A percentile compares a stretch with the other conserved stretches of the same genome.
Evolutionary conservation across 257 asterid genomes (phyloP).

Genomic region (Hygrophila difformis): DNA sequence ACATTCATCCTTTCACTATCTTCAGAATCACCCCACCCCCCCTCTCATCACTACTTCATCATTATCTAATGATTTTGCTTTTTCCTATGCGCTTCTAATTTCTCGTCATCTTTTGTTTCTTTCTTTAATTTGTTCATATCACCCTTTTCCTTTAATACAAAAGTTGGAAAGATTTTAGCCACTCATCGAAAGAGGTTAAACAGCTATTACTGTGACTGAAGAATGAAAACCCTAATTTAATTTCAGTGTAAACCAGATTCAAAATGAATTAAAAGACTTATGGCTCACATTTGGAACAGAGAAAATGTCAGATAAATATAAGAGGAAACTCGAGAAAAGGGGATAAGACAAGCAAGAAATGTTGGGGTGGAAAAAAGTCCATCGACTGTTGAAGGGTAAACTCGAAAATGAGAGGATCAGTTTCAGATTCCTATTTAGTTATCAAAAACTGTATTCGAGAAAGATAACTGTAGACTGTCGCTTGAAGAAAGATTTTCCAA

Average conservation of each 20-base stretch:
- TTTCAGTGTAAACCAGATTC: too few species aligned
- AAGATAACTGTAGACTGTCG: constrained; percentile 29
- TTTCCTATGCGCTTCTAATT: constrained; percentile 28
- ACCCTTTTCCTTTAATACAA: too few species aligned
- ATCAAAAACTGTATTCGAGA: constrained; percentile 30
- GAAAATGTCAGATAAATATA: background rate
- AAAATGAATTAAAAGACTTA: too few species aligned
- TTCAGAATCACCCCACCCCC: constrained; percentile 16
- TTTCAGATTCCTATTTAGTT: constrained; percentile 22
- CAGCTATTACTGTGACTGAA: too few species aligned
- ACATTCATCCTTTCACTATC: background rate
- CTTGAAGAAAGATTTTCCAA: constrained; percentile 20
- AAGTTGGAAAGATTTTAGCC: too few species aligned
- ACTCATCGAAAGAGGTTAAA: too few species aligned
- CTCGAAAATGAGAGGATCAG: background rate
- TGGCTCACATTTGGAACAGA: too few species aligned
- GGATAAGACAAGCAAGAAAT: background rate
- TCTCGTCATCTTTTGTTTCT: constrained; percentile 25
- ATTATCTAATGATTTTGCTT: constrained; percentile 63
- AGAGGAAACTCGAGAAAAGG: background rate
- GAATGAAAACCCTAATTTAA: background rate
- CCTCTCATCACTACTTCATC: constrained; percentile 61
- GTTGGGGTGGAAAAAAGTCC: background rate
- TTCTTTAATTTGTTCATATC: background rate
- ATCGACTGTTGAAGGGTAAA: background rate